Base-by-base conservation (phyloP, 345 rosid species). In the Citrus cavaleriei region DNA sequence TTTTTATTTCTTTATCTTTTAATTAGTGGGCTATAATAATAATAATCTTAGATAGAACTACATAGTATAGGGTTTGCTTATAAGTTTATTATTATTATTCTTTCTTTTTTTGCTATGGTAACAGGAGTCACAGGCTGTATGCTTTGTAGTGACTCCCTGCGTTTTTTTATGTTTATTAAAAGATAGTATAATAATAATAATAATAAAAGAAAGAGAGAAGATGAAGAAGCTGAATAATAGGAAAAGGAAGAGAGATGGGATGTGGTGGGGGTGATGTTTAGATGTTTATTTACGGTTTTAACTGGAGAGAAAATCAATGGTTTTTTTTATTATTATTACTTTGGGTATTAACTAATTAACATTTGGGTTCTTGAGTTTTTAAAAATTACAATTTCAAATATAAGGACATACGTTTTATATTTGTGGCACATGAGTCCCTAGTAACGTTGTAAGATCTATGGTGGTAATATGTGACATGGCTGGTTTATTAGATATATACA, bases 61-160 rank as follows among this genome's bases (percentile, higher is more conserved):
- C 51, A 42, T 42, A 10, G 16, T 10, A 42, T 42, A 42, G 51
- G 16, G 51, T 42, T 42, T 42, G 16, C 51, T 13, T 12, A 46
- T 13, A 13, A 63, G 35, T 62, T 22, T 22, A 57, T 57, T 57
- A 22, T 8, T 62, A 5, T 61, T 7, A 61, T 63, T 63, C 28
- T 25, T 30, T 13, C 3, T 32, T 6, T 32, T 46, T 12, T 46
- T 13, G 21, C 21, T 72, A 57, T 32, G 62, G 62, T 7, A 34
- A 68, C 70, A 73, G 78, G 69, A 74, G 85, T 79, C 70, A 81
- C 83, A 76, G 76, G 79, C 87, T 81, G 84, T 77, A 77, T 27
- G 69, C 8, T 65, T 34, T 37, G 42, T 22, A 34, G 24, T 19
- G 21, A 65, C 12, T 65, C 12, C 21, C n/a, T 34, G 6, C 4